Evolutionary conservation across 176 grass and related monocot genomes (phyloP).

Genomic region (Eleusine indica): DNA sequence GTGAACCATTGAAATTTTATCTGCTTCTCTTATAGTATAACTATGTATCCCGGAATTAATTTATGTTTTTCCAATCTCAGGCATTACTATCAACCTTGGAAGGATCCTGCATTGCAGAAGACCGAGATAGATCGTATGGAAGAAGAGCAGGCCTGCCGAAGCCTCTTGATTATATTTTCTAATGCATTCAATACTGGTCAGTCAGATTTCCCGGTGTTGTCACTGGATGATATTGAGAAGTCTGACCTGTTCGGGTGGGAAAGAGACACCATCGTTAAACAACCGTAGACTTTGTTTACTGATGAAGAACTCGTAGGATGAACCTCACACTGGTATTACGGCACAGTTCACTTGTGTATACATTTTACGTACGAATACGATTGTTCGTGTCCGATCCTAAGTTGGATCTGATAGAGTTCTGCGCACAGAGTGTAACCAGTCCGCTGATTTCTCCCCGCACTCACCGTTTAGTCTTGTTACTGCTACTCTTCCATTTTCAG

Average conservation of each 20-base stretch:
- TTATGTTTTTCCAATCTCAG: constrained; percentile 36
- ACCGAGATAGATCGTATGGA: constrained; percentile 61
- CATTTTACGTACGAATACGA: not conserved
- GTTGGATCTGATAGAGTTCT: not conserved
- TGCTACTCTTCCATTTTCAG: not conserved
- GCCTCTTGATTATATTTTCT: constrained; percentile 66
- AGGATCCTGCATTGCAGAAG: constrained; percentile 38
- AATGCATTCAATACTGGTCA: constrained; percentile 44
- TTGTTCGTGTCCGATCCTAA: not conserved
- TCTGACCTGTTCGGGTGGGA: constrained; percentile 65
- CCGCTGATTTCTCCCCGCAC: no score
- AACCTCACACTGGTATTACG: not conserved
- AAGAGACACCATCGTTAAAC: constrained; percentile 38
- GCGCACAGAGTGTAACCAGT: not conserved
- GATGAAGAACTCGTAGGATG: not conserved
- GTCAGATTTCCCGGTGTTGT: constrained; percentile 46
- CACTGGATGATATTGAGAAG: constrained; percentile 52
- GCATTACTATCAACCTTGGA: constrained; percentile 86
- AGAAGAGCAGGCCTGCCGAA: constrained; percentile 76
- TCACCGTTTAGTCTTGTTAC: no score
- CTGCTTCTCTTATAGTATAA: not conserved
- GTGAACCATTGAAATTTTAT: not conserved
- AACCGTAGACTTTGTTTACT: constrained; percentile 11
- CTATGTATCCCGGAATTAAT: not conserved
- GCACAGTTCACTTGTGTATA: not conserved